Conservation (phyloP, 257 asterid species). For the Fraxinus cuspidata region DNA sequence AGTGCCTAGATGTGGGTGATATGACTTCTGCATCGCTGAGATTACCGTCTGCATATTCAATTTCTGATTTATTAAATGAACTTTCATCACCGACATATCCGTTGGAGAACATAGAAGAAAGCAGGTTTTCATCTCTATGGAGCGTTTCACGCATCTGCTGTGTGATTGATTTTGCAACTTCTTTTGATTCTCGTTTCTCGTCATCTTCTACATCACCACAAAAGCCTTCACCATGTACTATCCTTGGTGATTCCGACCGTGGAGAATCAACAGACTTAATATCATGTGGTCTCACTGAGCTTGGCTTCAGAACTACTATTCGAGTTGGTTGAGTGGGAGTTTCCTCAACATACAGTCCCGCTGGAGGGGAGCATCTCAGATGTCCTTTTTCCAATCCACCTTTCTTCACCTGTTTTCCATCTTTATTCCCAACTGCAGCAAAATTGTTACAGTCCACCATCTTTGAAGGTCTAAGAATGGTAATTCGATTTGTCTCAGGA, state of each 20-base stretch:
- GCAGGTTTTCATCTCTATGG: constrained; percentile 58
- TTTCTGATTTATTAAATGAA: constrained; percentile 80
- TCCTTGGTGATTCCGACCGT: constrained; percentile 48
- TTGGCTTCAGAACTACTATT: constrained; percentile 90
- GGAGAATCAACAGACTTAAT: constrained; percentile 52
- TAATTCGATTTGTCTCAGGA: constrained; percentile 76
- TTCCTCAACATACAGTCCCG: constrained; percentile 49
- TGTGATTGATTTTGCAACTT: constrained; percentile 75
- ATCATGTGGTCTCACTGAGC: constrained; percentile 53
- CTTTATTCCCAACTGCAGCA: constrained; percentile 45
- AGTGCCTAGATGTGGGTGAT: constrained; percentile 86
- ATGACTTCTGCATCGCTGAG: constrained; percentile 77
- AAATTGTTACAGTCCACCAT: constrained; percentile 44
- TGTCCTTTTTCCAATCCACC: constrained; percentile 39
- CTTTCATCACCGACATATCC: constrained; percentile 88
- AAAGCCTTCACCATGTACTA: constrained; percentile 46
- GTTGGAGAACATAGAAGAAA: constrained; percentile 74
- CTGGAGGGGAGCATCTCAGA: constrained; percentile 42
- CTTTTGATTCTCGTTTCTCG: constrained; percentile 70
- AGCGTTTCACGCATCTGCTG: constrained; percentile 68
- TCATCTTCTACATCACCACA: constrained; percentile 54
- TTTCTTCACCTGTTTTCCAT: constrained; percentile 42
- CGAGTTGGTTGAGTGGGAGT: constrained; percentile 75
- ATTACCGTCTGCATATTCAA: constrained; percentile 64
- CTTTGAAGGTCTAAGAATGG: constrained; percentile 90